phyloP scores from a whole-genome alignment of 2,329 filamentous ascomycete species.

The Lizonia empirigonia region DNA sequence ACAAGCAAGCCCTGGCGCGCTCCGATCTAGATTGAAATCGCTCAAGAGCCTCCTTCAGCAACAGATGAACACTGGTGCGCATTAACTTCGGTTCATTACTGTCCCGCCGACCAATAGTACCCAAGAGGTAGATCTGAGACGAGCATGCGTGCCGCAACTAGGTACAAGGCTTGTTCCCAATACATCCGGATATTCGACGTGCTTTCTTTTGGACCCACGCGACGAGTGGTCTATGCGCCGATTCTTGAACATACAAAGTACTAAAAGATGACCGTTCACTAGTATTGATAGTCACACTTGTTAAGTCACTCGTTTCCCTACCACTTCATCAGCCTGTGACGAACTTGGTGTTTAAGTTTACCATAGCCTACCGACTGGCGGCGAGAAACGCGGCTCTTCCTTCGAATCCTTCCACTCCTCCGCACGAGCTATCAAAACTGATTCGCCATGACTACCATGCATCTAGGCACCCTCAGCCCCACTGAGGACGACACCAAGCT shows the following conservation, averaged over 20 bases:
- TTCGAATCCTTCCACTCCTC: slow-evolving; percentile 31
- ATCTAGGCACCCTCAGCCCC: slow-evolving; percentile 37
- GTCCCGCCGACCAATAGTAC: slow-evolving; percentile 40
- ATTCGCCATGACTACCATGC: slow-evolving; percentile 42
- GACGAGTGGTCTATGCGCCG: slow-evolving; percentile 35
- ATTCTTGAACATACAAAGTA: slow-evolving; percentile 38
- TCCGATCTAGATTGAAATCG: slow-evolving; percentile 40
- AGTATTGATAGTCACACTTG: slow-evolving; percentile 24
- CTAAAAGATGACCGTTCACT: slow-evolving; percentile 48
- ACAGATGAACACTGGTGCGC: slow-evolving; percentile 32
- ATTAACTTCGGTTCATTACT: slow-evolving; percentile 42
- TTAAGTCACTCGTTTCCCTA: slow-evolving; percentile 20
- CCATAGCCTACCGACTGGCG: slow-evolving; percentile 22
- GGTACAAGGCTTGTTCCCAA: slow-evolving; percentile 46
- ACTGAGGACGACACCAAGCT: slow-evolving; percentile 30
- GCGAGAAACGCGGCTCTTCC: slow-evolving; percentile 36
- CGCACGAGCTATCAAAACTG: slow-evolving; percentile 24
- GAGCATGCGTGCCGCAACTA: slow-evolving; percentile 41
- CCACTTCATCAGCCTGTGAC: slow-evolving; percentile 11
- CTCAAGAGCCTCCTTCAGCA: slow-evolving; percentile 32
- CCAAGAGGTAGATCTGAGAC: slow-evolving; percentile 34
- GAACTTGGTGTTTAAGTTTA: background rate
- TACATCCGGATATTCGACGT: slow-evolving; percentile 47
- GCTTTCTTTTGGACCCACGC: slow-evolving; percentile 32
- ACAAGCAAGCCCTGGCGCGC: slow-evolving; percentile 31